Evolutionary conservation across 495 filamentous ascomycete species (phyloP).

Genomic region (Penicilliopsis zonata): DNA sequence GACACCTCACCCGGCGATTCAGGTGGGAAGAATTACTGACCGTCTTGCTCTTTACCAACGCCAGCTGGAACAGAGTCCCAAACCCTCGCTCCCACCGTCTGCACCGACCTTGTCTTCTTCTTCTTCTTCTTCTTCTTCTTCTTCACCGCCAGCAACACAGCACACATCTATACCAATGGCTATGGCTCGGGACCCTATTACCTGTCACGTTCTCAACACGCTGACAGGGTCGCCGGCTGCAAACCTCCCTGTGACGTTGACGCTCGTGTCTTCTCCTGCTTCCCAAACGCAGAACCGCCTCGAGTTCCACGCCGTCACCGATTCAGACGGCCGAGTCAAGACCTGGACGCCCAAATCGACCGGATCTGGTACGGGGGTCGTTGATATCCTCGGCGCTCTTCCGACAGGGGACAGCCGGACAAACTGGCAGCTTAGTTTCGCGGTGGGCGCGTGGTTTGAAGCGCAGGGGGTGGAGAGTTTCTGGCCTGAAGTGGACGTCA

Average conservation of each 20-base stretch:
- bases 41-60: conserved; percentile 28
- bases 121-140: conserved; percentile 8
- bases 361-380: conserved; percentile 30
- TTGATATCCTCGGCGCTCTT: conserved; percentile 34
- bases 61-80: conserved; percentile 11
- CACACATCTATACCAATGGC: conserved; percentile 40
- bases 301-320: conserved; percentile 56
- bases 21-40: conserved; percentile 18
- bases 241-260: conserved; percentile 43
- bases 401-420: conserved; percentile 29
- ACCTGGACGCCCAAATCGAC: conserved; percentile 52
- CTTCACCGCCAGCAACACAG: conserved; percentile 11
- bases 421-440: conserved; percentile 66
- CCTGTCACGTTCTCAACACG: conserved; percentile 66
- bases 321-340: conserved; percentile 77
- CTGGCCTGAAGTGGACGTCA: conserved; percentile 82
- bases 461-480: conserved; percentile 60
- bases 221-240: conserved; percentile 53
- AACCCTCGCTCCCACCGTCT: conserved; percentile 5
- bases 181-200: conserved; percentile 64
- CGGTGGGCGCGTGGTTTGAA: conserved; percentile 67
- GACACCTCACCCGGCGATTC: conserved; percentile 5
- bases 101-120: conserved; percentile 6
- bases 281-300: conserved; percentile 17
- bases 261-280: conserved; percentile 26